These are phyloP conservation scores for Xylaria cubensis DNA, from an alignment of 495 filamentous ascomycete species.

Conservation along the genomic window DNA sequence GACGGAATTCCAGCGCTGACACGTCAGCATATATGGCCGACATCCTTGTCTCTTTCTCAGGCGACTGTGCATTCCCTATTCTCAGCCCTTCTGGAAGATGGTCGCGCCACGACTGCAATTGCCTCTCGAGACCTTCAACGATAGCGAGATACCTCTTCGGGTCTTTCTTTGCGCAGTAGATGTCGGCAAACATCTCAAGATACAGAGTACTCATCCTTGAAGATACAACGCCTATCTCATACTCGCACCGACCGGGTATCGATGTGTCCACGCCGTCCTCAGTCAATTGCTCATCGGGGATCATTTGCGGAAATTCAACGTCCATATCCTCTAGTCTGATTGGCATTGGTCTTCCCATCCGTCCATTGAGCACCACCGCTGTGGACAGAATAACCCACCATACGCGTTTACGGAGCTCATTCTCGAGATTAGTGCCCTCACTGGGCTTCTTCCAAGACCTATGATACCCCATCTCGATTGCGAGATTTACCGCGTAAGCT, in stretches of 20 bases:
- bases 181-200: constrained; percentile 72
- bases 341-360: constrained; percentile 77
- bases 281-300: constrained; percentile 69
- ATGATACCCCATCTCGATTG: constrained; percentile 76
- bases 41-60: constrained; percentile 59
- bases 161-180: constrained; percentile 69
- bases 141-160: constrained; percentile 66
- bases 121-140: constrained; percentile 66
- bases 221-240: constrained; percentile 66
- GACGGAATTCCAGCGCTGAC: constrained; percentile 54
- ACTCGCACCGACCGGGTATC: constrained; percentile 64
- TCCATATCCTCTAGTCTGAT: constrained; percentile 75
- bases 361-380: constrained; percentile 69
- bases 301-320: constrained; percentile 71
- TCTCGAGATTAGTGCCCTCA: constrained; percentile 63
- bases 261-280: constrained; percentile 58
- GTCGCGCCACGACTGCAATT: constrained; percentile 61
- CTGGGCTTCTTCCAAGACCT: constrained; percentile 66
- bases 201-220: constrained; percentile 66
- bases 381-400: constrained; percentile 75
- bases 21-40: constrained; percentile 57
- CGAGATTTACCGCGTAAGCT: constrained; percentile 64
- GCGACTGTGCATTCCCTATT: constrained; percentile 45
- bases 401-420: constrained; percentile 77
- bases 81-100: constrained; percentile 62